phyloP scores from a whole-genome alignment of 192 early-diverging fungal genomes.

The Linderina pennispora region DNA sequence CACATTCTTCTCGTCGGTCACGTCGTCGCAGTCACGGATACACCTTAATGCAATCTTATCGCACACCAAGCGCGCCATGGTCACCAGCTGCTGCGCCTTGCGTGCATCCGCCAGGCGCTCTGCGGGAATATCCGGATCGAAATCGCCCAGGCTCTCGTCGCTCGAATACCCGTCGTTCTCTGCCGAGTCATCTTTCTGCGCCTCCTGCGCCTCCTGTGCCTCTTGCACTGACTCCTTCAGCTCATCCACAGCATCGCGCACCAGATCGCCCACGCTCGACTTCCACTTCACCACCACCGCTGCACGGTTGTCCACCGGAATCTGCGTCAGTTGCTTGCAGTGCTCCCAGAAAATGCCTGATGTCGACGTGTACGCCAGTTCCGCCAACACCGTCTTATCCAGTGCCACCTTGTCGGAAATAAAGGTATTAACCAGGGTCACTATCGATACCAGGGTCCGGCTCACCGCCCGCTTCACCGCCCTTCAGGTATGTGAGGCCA shows the following conservation, averaged over 20 bases:
- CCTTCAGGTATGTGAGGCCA: constrained; percentile 24
- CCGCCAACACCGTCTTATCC: constrained; percentile 10
- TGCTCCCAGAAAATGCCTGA: constrained; percentile 45
- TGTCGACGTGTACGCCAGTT: constrained; percentile 19
- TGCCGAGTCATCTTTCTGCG: not conserved
- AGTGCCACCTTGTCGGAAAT: constrained; percentile 27
- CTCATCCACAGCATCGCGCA: constrained; percentile 38
- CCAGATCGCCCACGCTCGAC: constrained; percentile 9
- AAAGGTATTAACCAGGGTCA: constrained; percentile 33
- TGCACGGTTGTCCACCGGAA: constrained; percentile 30
- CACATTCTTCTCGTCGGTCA: constrained; percentile 28
- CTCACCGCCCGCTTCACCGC: constrained; percentile 26
- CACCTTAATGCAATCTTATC: constrained; percentile 39
- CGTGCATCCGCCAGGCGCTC: constrained; percentile 22
- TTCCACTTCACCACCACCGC: constrained; percentile 20
- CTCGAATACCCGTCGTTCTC: constrained; percentile 5
- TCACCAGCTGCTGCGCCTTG: constrained; percentile 20
- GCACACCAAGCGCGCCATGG: constrained; percentile 21
- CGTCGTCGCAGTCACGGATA: constrained; percentile 30
- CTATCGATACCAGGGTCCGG: constrained; percentile 18
- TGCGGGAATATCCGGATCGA: constrained; percentile 28
- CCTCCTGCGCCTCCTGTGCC: constrained; percentile 8
- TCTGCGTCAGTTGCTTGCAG: constrained; percentile 33
- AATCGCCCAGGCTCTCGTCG: constrained; percentile 39
- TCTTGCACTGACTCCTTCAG: constrained; percentile 20